phyloP scores from a whole-genome alignment of 805 yeast genomes.

The Myxozyma sirexii region DNA sequence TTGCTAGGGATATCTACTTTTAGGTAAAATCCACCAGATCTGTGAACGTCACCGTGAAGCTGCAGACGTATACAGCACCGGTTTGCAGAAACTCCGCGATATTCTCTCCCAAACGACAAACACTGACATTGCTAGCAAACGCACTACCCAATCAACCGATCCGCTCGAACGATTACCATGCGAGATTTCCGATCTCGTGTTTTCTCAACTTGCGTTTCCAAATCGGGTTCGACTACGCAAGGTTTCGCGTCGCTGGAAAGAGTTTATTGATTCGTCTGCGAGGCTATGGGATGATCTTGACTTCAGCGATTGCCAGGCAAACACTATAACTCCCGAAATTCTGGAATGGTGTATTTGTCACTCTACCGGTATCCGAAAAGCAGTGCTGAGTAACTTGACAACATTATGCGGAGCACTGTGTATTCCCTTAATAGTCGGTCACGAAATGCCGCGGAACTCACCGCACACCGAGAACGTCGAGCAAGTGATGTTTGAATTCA shows the following conservation, averaged over 20 bases:
- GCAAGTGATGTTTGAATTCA: too few relatives aligned
- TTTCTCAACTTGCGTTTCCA: constrained; percentile 8
- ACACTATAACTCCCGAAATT: constrained; percentile 2
- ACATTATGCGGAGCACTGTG: not conserved
- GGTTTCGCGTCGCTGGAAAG: constrained; percentile 10
- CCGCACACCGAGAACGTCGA: too few relatives aligned
- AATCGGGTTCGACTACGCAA: constrained; percentile 1
- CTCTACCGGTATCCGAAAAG: not conserved
- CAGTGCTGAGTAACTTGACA: constrained; percentile 9
- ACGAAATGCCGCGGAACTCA: not conserved
- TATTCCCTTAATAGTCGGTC: constrained; percentile 4
- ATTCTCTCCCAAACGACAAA: not conserved
- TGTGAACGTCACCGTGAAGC: constrained; percentile 4
- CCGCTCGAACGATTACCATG: constrained; percentile 8
- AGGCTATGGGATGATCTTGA: constrained; percentile 15
- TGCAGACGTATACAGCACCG: constrained; percentile 5
- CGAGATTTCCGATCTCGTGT: constrained; percentile 12
- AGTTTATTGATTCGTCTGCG: constrained; percentile 1
- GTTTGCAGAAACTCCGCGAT: constrained; percentile 4
- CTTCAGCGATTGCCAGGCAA: constrained; percentile 12
- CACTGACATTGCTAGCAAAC: not conserved
- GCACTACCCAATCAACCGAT: not conserved
- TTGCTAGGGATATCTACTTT: constrained; percentile 15
- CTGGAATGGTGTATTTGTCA: constrained; percentile 2
- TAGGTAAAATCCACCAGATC: constrained; percentile 11